Evolutionary conservation across 2,329 filamentous ascomycete genomes (phyloP).

Genomic region (Leptographium radiaticola): DNA sequence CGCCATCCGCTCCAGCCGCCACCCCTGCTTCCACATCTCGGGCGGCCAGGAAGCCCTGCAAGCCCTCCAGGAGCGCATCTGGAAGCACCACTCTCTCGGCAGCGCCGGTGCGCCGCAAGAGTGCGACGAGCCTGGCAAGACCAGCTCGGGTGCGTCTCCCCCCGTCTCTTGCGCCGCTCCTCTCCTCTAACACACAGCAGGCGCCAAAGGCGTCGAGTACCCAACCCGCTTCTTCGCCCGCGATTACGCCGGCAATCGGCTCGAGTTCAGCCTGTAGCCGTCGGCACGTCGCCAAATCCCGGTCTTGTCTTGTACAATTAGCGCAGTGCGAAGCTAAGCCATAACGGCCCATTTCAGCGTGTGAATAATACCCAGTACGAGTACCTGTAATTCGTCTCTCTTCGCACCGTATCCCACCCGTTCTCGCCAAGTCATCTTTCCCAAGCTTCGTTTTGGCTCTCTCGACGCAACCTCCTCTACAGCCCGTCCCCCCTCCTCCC

Average conservation of each 20-base stretch:
- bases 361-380: no score
- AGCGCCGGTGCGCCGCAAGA: constrained; percentile 35
- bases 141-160: constrained; percentile 14
- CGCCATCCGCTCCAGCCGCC: constrained; percentile 27
- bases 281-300: no score
- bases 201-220: constrained; percentile 43
- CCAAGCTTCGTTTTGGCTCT: background rate
- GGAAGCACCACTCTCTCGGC: constrained; percentile 34
- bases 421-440: no score
- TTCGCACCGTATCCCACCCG: no score
- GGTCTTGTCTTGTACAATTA: no score
- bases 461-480: background rate
- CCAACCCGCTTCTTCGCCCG: constrained; percentile 49
- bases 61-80: constrained; percentile 33
- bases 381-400: no score
- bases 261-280: constrained; percentile 35
- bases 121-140: constrained; percentile 40
- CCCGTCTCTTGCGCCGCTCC: background rate
- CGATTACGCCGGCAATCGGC: constrained; percentile 39
- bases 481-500: background rate
- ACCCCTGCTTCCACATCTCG: constrained; percentile 44
- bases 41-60: constrained; percentile 32
- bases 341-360: background rate
- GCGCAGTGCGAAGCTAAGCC: background rate
- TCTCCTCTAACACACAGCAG: constrained; percentile 3